Percentiles rank a stretch among this genome's conserved stretches.
These are phyloP conservation scores for Cynara cardunculus DNA, from an alignment of 129 eudicot species.

Conservation along the genomic window DNA sequence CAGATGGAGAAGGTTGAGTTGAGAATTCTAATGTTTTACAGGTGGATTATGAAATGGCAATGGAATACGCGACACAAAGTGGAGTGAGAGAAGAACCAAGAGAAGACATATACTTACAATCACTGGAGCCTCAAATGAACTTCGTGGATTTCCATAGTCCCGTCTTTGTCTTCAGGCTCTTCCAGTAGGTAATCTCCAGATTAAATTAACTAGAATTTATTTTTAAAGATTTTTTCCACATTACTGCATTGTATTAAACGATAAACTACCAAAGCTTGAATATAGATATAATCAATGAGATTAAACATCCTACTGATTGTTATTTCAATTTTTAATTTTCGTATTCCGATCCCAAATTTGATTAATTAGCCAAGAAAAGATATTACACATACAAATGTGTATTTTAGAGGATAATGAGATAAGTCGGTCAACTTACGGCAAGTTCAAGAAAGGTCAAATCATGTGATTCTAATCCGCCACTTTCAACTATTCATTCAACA, in stretches of 20 bases:
- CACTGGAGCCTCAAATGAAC: conserved; percentile 51
- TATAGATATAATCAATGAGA: neutral
- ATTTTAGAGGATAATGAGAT: neutral
- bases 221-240: neutral
- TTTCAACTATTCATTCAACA: too few species aligned
- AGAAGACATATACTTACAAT: conserved; percentile 57
- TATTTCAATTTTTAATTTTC: neutral
- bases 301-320: neutral
- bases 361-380: neutral
- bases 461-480: too few species aligned
- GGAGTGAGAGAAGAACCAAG: conserved; percentile 93
- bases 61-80: conserved; percentile 94
- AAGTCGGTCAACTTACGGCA: neutral
- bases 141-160: conserved; percentile 60
- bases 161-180: conserved; percentile 68
- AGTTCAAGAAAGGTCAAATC: neutral
- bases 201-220: neutral
- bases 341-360: neutral
- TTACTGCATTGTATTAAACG: conserved; percentile 7
- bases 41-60: conserved; percentile 99
- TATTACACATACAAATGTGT: neutral
- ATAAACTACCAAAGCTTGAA: neutral
- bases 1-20: neutral
- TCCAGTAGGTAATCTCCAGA: conserved; percentile 36
- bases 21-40: conserved; percentile 25